Evolutionary conservation across 352 stramenopile species (phyloP).

Genomic region (Phytophthora vignae): DNA sequence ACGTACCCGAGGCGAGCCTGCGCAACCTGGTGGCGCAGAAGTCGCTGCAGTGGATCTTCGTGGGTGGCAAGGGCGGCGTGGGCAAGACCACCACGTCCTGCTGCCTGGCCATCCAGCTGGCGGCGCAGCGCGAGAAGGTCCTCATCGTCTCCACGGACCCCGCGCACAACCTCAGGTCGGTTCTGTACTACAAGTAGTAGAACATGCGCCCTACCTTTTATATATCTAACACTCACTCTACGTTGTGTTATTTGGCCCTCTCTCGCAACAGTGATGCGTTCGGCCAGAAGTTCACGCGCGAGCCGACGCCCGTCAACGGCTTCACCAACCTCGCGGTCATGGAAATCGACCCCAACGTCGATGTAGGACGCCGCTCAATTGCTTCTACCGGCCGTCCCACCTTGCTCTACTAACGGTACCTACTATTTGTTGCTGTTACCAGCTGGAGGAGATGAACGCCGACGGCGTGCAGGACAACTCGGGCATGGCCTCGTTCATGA

Average conservation of each 20-base stretch:
- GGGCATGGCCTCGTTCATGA: constrained; percentile 95
- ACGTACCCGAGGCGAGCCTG: constrained; percentile 89
- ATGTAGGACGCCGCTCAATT: constrained; percentile 49
- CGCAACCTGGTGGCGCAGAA: constrained; percentile 92
- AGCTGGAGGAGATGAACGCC: constrained; percentile 87
- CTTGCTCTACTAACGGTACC: neutral
- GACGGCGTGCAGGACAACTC: constrained; percentile 88
- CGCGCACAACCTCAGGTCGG: constrained; percentile 97
- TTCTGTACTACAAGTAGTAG: too few relatives aligned
- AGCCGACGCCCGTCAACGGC: constrained; percentile 97
- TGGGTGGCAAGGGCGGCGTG: constrained; percentile 95
- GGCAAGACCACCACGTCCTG: constrained; percentile 99
- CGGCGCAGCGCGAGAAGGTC: constrained; percentile 94
- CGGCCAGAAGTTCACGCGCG: constrained; percentile 98
- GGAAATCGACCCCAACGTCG: constrained; percentile 97
- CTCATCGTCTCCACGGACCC: constrained; percentile 99
- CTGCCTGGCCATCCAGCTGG: constrained; percentile 94
- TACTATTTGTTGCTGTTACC: neutral
- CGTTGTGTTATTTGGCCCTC: too few relatives aligned
- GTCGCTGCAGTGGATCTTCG: constrained; percentile 95
- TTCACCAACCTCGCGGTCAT: constrained; percentile 99
- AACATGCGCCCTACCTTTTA: neutral
- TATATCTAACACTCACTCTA: neutral
- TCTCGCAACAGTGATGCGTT: constrained; percentile 94
- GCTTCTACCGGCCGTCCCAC: constrained; percentile 2